Evolutionary conservation across 2,329 filamentous ascomycete species (phyloP).

Genomic region (Calonectria leucothoes): DNA sequence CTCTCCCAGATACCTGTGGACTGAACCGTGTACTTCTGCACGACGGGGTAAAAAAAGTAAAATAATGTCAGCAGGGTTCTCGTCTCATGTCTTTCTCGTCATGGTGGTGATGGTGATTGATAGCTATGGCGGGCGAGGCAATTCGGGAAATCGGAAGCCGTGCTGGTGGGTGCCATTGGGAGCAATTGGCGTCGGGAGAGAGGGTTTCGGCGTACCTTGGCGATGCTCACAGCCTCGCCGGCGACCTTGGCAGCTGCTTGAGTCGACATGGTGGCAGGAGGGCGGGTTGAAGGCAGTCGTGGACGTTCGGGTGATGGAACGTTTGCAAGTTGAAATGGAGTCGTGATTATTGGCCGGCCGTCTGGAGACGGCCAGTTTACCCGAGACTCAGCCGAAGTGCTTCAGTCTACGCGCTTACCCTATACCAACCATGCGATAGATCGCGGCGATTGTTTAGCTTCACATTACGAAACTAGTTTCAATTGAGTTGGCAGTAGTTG

Average conservation of each 20-base stretch:
- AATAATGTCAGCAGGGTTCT: slow-evolving; percentile 34
- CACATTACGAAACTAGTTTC: not conserved
- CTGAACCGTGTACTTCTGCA: slow-evolving; percentile 95
- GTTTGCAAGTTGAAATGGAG: slow-evolving; percentile 44
- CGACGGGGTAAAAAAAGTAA: slow-evolving; percentile 24
- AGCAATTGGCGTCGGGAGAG: slow-evolving; percentile 26
- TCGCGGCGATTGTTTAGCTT: not conserved
- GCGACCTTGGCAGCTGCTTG: slow-evolving; percentile 69
- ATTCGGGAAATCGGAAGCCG: slow-evolving; percentile 25
- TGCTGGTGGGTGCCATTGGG: slow-evolving; percentile 29
- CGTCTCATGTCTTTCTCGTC: slow-evolving; percentile 8
- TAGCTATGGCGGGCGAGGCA: slow-evolving; percentile 23
- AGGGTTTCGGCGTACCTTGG: slow-evolving; percentile 61
- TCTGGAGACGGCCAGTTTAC: slow-evolving; percentile 29
- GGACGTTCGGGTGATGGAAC: slow-evolving; percentile 41
- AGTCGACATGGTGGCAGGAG: slow-evolving; percentile 66
- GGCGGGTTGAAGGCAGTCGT: slow-evolving; percentile 34
- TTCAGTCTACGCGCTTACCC: slow-evolving; percentile 21
- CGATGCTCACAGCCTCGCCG: slow-evolving; percentile 65
- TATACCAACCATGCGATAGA: not conserved
- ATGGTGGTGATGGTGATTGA: not conserved
- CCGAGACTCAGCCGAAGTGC: slow-evolving; percentile 42
- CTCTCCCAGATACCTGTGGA: slow-evolving; percentile 89
- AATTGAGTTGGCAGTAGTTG: not conserved
- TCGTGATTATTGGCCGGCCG: slow-evolving; percentile 41